Base-by-base conservation (phyloP, 148 eudicot species). In the Rhododendron vialii region DNA sequence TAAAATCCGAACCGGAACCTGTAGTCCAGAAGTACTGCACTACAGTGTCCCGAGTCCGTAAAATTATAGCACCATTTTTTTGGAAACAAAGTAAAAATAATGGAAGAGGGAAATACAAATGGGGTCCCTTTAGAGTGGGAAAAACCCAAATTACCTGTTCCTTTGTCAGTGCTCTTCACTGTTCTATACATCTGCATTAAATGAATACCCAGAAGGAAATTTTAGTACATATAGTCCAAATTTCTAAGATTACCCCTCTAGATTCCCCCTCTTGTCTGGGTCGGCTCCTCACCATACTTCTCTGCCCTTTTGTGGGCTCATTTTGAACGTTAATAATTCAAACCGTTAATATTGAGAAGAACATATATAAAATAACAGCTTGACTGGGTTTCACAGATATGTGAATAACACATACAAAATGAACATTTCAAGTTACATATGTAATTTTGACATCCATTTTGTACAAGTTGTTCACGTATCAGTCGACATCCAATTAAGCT, bases 101-200 rank as follows among this genome's bases (percentile, higher is more conserved):
- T 71, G 76, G 76, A 30, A 30, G 38, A 28, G 13, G 75, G 18
- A 13, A 28, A 30, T 12, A 13, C 20, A 30, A 26, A 69, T 28
- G 20, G 22, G 76, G 41, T 0, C 9, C 89, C 81, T 76, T 48
- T 28, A 22, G 43, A 80, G 87, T 35, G 84, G 87, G 22, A 55
- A 87, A 84, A 83, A 76, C 87, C 84, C 77, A 87, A 87, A 59
- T 90, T 71, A 92, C 92, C 88, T 88, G 90, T 48, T 80, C 89
- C 82, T 89, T 90, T 94, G 90, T 91, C 98, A 90, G 98, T 93
- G 96, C 92, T 93, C 93, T 96, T 96, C 89, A 95, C 98, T 88
- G 98, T 96, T 91, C 98, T 94, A 87, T 94, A 96, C 98, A 96
- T 96, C 98, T 96, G 95, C 94, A 93, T 92, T 89, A 81, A 55